phyloP scores from a whole-genome alignment of 1,284 basidiomycete genomes.

The Ceratobasidium sp. region DNA sequence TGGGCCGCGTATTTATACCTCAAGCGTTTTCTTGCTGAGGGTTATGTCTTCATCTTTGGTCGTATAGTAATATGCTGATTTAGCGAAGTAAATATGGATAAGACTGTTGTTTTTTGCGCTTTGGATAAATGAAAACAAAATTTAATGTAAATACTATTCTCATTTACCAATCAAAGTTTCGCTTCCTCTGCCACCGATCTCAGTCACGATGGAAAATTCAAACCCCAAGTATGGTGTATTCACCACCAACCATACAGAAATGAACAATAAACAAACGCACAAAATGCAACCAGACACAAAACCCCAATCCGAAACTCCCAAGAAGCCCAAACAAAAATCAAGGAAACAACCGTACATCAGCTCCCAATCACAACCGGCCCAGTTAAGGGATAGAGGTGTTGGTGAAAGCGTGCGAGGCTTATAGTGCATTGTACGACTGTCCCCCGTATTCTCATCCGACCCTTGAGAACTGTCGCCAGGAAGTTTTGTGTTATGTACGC shows the following conservation, averaged over 20 bases:
- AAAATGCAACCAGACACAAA: not conserved
- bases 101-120: not conserved
- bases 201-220: constrained; percentile 12
- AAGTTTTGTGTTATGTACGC: not conserved
- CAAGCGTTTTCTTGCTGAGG: constrained; percentile 21
- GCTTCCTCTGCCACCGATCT: not conserved
- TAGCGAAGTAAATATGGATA: constrained; percentile 27
- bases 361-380: constrained; percentile 84
- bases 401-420: constrained; percentile 94
- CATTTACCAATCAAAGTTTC: not conserved
- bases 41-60: constrained; percentile 14
- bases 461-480: not conserved
- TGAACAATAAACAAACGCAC: constrained; percentile 5
- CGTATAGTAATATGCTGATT: constrained; percentile 15
- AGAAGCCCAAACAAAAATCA: constrained; percentile 14
- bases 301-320: not conserved
- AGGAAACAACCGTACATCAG: constrained; percentile 62
- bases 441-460: not conserved
- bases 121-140: not conserved
- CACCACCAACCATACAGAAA: constrained; percentile 34
- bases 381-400: constrained; percentile 69
- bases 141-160: not conserved
- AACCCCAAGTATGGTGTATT: constrained; percentile 28
- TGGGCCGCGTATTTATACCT: constrained; percentile 31
- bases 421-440: constrained; percentile 72